Evolutionary conservation across 2,329 filamentous ascomycete genomes (phyloP), one percentile per base, ranked within the genome.

Genomic region (Cercospora berteroae): DNA sequence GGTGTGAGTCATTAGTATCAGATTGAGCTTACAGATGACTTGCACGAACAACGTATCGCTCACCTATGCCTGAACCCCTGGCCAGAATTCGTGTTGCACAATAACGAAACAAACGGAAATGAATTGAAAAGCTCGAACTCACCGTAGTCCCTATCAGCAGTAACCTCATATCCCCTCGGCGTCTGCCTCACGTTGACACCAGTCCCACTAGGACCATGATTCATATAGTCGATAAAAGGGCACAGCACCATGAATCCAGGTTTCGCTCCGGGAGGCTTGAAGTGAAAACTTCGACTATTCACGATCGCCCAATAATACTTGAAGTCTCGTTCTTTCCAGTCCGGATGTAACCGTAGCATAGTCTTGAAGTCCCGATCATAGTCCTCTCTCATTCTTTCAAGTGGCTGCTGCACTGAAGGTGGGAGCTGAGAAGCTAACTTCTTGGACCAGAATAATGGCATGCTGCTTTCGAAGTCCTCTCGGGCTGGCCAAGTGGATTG

Each of bases 191-290:
- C 86, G 13, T 81, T 77, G n/a, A 77, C 87, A 89, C 70, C 71
- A 13, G 75, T 71, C 27, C 80, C 79, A 13, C 78, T 73, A 0
- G 77, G 74, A 48, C 74, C 78, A 69, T 87, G 85, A 70, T 87
- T 93, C 81, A 93, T 89, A 64, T 91, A 86, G 76, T 93, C 90
- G 1, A 89, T 87, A 39, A 91, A 88, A 0, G 90, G 90, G 77
- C 89, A 89, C 71, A 92, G 83, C 9, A 87, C 87, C 82, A 92
- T 87, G 73, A 86, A 86, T 72, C 91, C 89, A 25, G 81, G 77
- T 13, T 71, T 85, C 77, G 73, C 76, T 52, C 74, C 82, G 8
- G 79, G 79, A 58, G 77, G 81, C 50, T 85, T 79, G 80, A 85
- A 88, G 74, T 85, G 87, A 73, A 89, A 89, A 27, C 84, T 85